Evolutionary conservation across 371 early-diverging fungal species (phyloP).

Genomic region (Dichotomocladium elegans): DNA sequence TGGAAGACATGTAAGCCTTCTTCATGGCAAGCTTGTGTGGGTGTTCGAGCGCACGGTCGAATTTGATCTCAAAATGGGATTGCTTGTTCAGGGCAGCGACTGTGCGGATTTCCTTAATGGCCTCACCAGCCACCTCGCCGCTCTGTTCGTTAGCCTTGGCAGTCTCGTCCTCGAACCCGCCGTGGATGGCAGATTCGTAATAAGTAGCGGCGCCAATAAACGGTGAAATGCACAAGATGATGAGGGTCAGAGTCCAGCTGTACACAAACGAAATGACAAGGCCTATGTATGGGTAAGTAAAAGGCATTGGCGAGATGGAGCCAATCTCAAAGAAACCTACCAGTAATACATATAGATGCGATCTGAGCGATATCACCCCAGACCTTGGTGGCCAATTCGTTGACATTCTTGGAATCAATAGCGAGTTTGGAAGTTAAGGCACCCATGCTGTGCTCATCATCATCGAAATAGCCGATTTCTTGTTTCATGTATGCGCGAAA

Average conservation of each 20-base stretch:
- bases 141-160: constrained; percentile 66
- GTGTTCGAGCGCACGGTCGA: constrained; percentile 47
- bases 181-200: constrained; percentile 35
- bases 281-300: constrained; percentile 8
- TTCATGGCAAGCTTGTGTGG: constrained; percentile 63
- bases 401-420: constrained; percentile 65
- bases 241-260: constrained; percentile 56
- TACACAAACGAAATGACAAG: constrained; percentile 44
- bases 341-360: constrained; percentile 28
- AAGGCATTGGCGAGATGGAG: background rate
- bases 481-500: constrained; percentile 59
- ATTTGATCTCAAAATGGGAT: constrained; percentile 56
- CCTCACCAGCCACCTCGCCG: constrained; percentile 78
- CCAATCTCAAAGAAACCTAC: background rate
- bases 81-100: constrained; percentile 82
- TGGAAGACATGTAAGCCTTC: constrained; percentile 49
- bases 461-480: constrained; percentile 83
- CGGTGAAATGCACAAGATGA: constrained; percentile 53
- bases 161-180: constrained; percentile 55
- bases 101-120: constrained; percentile 84
- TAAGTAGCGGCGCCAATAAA: constrained; percentile 41
- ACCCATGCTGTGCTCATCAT: constrained; percentile 71
- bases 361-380: constrained; percentile 53
- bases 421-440: no score
- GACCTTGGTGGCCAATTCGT: constrained; percentile 58